A percentile compares a stretch with the other conserved stretches of the same genome.
phyloP scores from a whole-genome alignment of 805 yeast genomes.

The Candida krabiensis region DNA sequence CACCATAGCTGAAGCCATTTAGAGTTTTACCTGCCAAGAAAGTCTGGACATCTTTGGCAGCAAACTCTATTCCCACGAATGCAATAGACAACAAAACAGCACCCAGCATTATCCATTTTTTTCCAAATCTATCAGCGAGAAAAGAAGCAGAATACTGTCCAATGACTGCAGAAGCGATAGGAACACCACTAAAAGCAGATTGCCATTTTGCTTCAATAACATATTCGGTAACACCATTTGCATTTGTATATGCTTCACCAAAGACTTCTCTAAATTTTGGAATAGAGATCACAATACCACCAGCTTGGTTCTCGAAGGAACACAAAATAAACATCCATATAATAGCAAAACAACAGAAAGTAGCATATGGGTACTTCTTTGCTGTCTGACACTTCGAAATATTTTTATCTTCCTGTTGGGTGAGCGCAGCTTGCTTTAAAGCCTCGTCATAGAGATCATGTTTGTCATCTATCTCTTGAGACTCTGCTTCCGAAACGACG shows the following conservation, averaged over 20 bases:
- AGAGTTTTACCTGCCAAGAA: conserved; percentile 41
- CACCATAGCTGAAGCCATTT: conserved; percentile 45
- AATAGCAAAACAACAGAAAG: conserved; percentile 37
- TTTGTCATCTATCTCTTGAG: too few relatives aligned
- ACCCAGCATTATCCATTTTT: conserved; percentile 33
- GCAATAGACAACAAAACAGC: conserved; percentile 29
- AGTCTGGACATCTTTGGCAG: conserved; percentile 34
- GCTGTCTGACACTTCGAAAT: conserved; percentile 30
- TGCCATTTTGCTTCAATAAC: conserved; percentile 45
- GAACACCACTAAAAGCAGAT: conserved; percentile 35
- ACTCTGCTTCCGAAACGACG: too few relatives aligned
- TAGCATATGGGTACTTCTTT: conserved; percentile 36
- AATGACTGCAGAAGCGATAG: conserved; percentile 29
- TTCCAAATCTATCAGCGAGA: conserved; percentile 35
- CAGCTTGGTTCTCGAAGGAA: conserved; percentile 40
- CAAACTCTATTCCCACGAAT: conserved; percentile 41
- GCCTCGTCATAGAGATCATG: neutral
- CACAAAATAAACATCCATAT: conserved; percentile 36
- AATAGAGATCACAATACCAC: conserved; percentile 37
- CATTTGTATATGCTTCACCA: conserved; percentile 21
- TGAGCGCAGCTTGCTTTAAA: neutral
- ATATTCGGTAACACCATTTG: conserved; percentile 16
- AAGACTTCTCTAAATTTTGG: conserved; percentile 37
- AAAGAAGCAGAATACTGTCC: conserved; percentile 38
- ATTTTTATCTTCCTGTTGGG: neutral